phyloP scores from a whole-genome alignment of 768 basidiomycete species.

The Filobasidium wieringae region DNA sequence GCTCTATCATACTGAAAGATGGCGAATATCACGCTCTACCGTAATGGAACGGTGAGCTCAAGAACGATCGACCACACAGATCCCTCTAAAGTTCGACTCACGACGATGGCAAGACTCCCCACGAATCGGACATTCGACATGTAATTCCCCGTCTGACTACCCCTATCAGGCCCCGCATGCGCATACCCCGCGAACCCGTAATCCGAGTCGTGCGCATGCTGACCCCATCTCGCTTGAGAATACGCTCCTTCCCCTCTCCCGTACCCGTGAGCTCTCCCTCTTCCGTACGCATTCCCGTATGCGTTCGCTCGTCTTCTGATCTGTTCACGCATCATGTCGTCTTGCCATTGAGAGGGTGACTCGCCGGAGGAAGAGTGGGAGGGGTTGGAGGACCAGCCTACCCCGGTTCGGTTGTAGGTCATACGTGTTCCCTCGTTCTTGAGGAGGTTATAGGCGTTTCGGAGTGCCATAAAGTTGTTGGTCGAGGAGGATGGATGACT shows the following conservation, averaged over 20 bases:
- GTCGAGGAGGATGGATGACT: slow-evolving; percentile 29
- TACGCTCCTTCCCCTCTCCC: slow-evolving; percentile 18
- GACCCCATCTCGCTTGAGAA: slow-evolving; percentile 14
- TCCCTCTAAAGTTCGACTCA: background rate
- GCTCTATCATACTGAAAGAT: slow-evolving; percentile 33
- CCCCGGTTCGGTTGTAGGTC: slow-evolving; percentile 26
- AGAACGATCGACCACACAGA: background rate
- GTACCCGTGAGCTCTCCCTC: slow-evolving; percentile 14
- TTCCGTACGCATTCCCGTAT: slow-evolving; percentile 13
- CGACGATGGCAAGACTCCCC: slow-evolving; percentile 17
- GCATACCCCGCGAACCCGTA: slow-evolving; percentile 15
- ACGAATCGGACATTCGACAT: slow-evolving; percentile 32
- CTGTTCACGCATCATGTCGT: slow-evolving; percentile 23
- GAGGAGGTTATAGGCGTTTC: slow-evolving; percentile 32
- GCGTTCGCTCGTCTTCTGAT: slow-evolving; percentile 16
- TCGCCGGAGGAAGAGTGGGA: slow-evolving; percentile 1
- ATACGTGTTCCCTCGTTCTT: slow-evolving; percentile 21
- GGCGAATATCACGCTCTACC: slow-evolving; percentile 19
- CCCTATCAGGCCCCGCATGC: background rate
- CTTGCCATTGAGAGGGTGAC: background rate
- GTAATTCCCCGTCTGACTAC: slow-evolving; percentile 18
- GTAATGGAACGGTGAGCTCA: background rate
- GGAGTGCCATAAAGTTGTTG: slow-evolving; percentile 26
- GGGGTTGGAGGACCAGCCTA: slow-evolving; percentile 22
- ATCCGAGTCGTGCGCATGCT: slow-evolving; percentile 14